Evolutionary conservation across 2,329 filamentous ascomycete species (phyloP), one percentile per base, ranked within the genome.

Genomic region (Neoascochyta sp.): DNA sequence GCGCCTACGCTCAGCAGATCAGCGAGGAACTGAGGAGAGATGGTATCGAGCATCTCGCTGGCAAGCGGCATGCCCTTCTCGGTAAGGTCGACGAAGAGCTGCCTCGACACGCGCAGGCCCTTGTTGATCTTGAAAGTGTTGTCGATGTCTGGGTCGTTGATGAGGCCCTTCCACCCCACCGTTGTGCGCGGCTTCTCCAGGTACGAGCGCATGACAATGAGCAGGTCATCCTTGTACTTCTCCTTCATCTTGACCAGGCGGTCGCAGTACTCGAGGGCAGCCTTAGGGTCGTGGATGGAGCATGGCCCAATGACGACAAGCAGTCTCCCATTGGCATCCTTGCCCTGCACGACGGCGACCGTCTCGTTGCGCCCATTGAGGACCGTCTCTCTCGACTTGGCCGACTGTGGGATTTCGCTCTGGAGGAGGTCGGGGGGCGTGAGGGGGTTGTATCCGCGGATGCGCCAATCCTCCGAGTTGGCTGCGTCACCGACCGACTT

Each of bases 51-150:
- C 87, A 98, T 95, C 70, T 98, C 92, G 62, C 82, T 90, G 23
- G 92, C 92, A 53, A 98, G 81, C 16, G 92, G 92, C 86, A 98
- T 94, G 57, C 92, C 92, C 69, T 81, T 84, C 62, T 78, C 74
- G 0, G 90, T 96, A 50, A 98, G 72, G 62, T 96, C 88, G 42
- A 93, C 82, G 66, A 95, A 96, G 60, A 98, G 76, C 66, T 96
- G 82, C 49, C 92, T 78, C 33, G 87, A 86, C 32, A 88, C 73
- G 28, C 86, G 80, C 56, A 98, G 68, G 12, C 92, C 92, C 74
- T 96, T 96, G 75, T 96, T 96, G 71, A 98, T 96, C 69, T 95
- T 81, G 83, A 95, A 96, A 66, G 84, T 92, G 64, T 95, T 90
- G 66, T 96, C 89, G 60, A 98, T 94, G 58, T 96, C 90, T 2